Evolutionary conservation across 345 rosid genomes (phyloP).

Genomic region (Streptanthus diversifolius): DNA sequence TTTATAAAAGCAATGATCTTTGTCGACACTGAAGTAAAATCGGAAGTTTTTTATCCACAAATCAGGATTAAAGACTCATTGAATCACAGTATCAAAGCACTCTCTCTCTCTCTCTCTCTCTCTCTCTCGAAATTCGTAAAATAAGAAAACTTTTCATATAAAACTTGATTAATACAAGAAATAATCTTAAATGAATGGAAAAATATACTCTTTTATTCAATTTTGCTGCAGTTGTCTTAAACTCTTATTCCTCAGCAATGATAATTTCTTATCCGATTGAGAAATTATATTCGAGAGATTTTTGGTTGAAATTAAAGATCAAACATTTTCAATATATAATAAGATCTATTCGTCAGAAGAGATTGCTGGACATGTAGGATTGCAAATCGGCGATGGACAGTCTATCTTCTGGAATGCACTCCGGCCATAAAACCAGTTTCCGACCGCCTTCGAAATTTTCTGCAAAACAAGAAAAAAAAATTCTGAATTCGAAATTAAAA

Average conservation of each 20-base stretch:
- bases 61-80: neutral
- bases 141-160: neutral
- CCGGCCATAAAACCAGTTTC: slow-evolving; percentile 77
- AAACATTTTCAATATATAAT: neutral
- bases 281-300: neutral
- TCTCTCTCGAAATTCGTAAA: neutral
- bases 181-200: neutral
- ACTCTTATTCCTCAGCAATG: slow-evolving; percentile 5
- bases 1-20: slow-evolving; percentile 8
- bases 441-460: slow-evolving; percentile 73
- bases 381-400: slow-evolving; percentile 76
- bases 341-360: slow-evolving; percentile 28
- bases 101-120: neutral
- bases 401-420: slow-evolving; percentile 66
- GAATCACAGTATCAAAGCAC: neutral
- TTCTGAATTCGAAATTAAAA: neutral
- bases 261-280: neutral
- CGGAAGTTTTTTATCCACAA: neutral
- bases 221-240: neutral
- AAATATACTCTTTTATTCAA: slow-evolving; percentile 8
- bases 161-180: neutral
- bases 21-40: slow-evolving; percentile 5
- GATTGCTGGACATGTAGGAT: slow-evolving; percentile 65
- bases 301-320: neutral
- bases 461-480: slow-evolving; percentile 12